Evolutionary conservation across 225 moss, liverwort and hornwort genomes (phyloP), one percentile per base, ranked within the genome.

Genomic region (Asterella californica): DNA sequence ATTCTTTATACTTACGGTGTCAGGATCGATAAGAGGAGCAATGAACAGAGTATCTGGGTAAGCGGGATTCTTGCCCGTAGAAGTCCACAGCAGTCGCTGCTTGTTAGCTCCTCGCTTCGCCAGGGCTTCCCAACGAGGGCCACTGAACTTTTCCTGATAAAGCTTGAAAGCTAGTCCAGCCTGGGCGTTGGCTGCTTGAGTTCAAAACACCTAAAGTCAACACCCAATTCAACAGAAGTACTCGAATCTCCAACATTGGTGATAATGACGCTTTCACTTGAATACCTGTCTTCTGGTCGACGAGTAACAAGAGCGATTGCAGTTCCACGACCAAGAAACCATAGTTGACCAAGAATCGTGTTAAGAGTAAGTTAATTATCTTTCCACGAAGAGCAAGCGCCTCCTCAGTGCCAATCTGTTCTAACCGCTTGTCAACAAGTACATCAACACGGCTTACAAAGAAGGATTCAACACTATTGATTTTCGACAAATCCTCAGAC

Each of bases 401-500:
- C n/a, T n/a, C n/a, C n/a, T n/a, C n/a, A n/a, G n/a, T n/a, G n/a
- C n/a, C n/a, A n/a, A n/a, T n/a, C n/a, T 81, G 80, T 67, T 88
- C 90, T 47, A 99, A 87, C 72, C 86, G 91, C 80, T 95, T 93
- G 81, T 99, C 97, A 47, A 95, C 84, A 34, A 91, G 84, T 24
- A 85, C 0, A 77, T 94, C 95, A 52, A 95, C 91, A 76, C 95
- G 92, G 79, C 97, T 99, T 63, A 99, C 94, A 60, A 94, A 94
- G 81, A 99, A 99, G 8, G 94, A 99, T 74, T 92, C 97, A 78
- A 99, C 94, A 59, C 97, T 93, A 17, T 94, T 87, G 21, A 99
- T 90, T 81, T 92, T 89, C 19, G 94, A 93, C 54, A 99, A 62
- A 82, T 99, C 94, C 34, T 66, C 72, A 36, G 47, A 25, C 27